Conservation (phyloP, 2,329 filamentous ascomycete genomes). For the Diaporthe aspalathi region DNA sequence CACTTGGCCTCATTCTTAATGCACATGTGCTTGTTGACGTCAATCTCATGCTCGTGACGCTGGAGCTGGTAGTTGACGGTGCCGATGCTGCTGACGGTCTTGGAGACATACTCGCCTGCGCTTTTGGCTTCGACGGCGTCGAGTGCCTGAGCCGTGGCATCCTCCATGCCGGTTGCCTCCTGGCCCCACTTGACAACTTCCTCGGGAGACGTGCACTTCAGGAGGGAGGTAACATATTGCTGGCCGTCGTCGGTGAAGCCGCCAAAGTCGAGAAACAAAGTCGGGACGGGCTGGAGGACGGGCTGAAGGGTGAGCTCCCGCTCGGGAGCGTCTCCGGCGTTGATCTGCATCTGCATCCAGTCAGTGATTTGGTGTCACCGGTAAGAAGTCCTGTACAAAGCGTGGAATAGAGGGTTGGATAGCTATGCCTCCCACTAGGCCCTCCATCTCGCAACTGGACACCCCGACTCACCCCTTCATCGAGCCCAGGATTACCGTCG, state of each 20-base stretch:
- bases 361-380: background rate
- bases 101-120: background rate
- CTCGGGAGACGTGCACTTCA: too few species aligned
- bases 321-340: background rate
- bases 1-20: background rate
- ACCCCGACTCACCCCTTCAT: background rate
- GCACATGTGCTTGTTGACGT: background rate
- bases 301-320: background rate
- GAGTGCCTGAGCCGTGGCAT: background rate
- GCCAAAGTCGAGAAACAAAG: background rate
- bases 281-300: background rate
- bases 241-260: background rate
- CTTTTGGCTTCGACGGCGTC: background rate
- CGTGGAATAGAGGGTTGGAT: background rate
- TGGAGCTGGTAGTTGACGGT: background rate
- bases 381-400: slow-evolving; percentile 1
- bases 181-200: too few species aligned
- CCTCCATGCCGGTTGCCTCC: too few species aligned
- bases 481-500: background rate
- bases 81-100: background rate
- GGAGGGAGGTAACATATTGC: too few species aligned
- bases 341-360: slow-evolving; percentile 6
- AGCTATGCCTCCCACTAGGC: background rate
- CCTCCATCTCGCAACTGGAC: slow-evolving; percentile 1
- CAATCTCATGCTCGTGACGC: background rate